A percentile compares a stretch with the other conserved stretches of the same genome.
phyloP scores from a whole-genome alignment of 371 early-diverging fungal species.

The Nematocida displodere region DNA sequence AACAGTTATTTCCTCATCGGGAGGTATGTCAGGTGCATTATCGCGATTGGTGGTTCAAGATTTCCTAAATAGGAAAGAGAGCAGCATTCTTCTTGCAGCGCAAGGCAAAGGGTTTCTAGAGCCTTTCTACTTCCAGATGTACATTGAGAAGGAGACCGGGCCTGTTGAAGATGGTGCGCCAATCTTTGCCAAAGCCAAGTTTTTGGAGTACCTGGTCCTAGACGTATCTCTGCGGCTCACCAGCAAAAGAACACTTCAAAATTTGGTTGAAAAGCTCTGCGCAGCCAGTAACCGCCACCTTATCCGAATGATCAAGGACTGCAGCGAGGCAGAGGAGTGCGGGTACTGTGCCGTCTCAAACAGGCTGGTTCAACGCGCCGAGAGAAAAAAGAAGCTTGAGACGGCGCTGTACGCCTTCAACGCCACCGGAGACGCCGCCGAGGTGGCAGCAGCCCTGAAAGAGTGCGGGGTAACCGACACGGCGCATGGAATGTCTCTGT shows the following conservation, averaged over 20 bases:
- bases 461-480: not conserved
- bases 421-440: not conserved
- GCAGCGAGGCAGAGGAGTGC: not conserved
- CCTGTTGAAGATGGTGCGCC: not conserved
- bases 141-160: constrained; percentile 36
- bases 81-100: not conserved
- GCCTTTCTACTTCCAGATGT: constrained; percentile 45
- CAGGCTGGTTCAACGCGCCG: not conserved
- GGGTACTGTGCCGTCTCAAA: not conserved
- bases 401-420: constrained; percentile 14
- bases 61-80: constrained; percentile 14
- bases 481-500: not conserved
- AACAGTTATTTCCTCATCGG: constrained; percentile 4
- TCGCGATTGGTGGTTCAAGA: constrained; percentile 27
- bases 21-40: not conserved
- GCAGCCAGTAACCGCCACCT: not conserved
- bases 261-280: constrained; percentile 11
- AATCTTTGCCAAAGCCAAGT: constrained; percentile 7
- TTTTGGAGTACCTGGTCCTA: constrained; percentile 34
- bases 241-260: not conserved
- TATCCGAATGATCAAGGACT: not conserved
- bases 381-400: not conserved
- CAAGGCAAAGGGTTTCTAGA: constrained; percentile 34
- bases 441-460: not conserved
- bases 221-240: constrained; percentile 35